Base-by-base conservation (phyloP, 2,329 filamentous ascomycete species). In the Lecanoromycetidae sp. region DNA sequence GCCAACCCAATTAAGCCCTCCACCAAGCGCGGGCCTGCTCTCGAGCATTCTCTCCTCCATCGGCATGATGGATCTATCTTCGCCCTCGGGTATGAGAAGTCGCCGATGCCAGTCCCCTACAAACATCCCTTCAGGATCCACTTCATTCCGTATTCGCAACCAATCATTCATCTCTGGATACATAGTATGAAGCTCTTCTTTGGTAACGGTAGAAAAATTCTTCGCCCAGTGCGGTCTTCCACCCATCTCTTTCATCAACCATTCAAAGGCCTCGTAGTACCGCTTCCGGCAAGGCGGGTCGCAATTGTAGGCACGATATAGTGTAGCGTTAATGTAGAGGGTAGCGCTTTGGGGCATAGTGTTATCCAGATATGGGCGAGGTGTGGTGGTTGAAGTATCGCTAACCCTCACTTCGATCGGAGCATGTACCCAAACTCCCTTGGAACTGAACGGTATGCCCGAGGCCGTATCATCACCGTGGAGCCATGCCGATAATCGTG, bases 191-290 rank as follows among this genome's bases (percentile, higher is more conserved):
- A 94, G 72, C 25, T 84, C 77, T 0, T 68, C 58, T 9, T 75
- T 72, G 4, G 70, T 66, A 3, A 75, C 71, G 7, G 74, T 72
- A 38, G 71, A 69, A 63, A 93, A 94, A 62, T 94, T 94, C 73
- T 94, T 94, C 6, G 87, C 87, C 85, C 87, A 94, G 65, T 94
- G 87, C 15, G 87, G 87, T 37, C 76, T 76, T 7, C 82, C 87
- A 44, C 82, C 84, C 56, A 93, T 70, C 36, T 93, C 84, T 50
- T 78, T 80, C 87, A 94, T 94, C 37, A 94, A 70, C 72, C 82
- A 90, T 64, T 94, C 87, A 55, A 94, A 94, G 1, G 82, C 87
- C 64, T 88, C 74, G 63, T 94, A 94, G 69, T 94, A 94, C 38
- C 83, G 75, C 45, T 74, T 71, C 44, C 71, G 75, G 58, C 83